Percentiles rank a stretch among this genome's conserved stretches.
Evolutionary conservation across 2,329 filamentous ascomycete genomes (phyloP).

Genomic region (Monilinia fructicola): DNA sequence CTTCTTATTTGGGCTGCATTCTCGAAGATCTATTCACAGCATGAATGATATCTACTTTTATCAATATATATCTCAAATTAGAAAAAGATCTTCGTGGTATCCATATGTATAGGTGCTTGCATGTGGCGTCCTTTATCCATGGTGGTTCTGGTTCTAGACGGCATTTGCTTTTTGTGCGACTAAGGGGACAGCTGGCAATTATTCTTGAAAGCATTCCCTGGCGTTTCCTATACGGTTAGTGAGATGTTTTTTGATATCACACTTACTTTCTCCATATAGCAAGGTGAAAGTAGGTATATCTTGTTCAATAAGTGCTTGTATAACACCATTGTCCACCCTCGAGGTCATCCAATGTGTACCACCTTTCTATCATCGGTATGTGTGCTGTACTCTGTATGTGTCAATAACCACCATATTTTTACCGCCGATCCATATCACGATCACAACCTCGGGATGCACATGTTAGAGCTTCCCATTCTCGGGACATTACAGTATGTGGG

Average conservation of each 20-base stretch:
- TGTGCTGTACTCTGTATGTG: not conserved
- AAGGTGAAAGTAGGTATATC: not conserved
- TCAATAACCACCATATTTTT: not conserved
- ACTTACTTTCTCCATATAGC: slow-evolving; percentile 8
- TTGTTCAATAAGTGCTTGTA: not conserved
- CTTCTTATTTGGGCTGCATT: not conserved
- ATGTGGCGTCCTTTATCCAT: not conserved
- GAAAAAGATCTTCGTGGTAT: not conserved
- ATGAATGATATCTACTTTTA: not conserved
- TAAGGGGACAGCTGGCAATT: not conserved
- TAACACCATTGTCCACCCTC: not conserved
- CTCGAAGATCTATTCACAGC: not conserved
- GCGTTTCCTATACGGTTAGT: slow-evolving; percentile 14
- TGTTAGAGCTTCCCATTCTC: not conserved
- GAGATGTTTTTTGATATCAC: not conserved
- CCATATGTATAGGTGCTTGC: not conserved
- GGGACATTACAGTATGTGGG: slow-evolving; percentile 3
- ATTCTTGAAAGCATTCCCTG: not conserved
- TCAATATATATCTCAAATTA: not conserved
- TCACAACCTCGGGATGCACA: slow-evolving; percentile 13
- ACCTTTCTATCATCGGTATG: not conserved
- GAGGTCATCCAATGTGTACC: not conserved
- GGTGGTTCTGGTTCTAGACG: too few relatives aligned
- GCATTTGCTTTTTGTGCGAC: not conserved
- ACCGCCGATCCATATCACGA: slow-evolving; percentile 9